phyloP scores from a whole-genome alignment of 2,329 filamentous ascomycete genomes.

The Aspergillus texensis region DNA sequence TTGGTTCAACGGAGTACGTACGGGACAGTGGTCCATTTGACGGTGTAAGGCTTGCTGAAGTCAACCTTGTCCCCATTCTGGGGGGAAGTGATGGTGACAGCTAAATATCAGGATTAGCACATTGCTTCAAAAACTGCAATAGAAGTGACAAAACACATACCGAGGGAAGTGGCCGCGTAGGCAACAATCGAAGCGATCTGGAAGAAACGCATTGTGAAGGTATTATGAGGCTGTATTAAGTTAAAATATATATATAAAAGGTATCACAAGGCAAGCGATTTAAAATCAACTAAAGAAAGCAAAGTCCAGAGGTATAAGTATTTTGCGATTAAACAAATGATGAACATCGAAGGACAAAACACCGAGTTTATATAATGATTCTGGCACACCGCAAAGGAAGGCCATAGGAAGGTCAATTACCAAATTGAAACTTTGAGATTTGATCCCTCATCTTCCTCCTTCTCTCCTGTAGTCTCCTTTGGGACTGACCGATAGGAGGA shows the following conservation, averaged over 20 bases:
- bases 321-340: background rate
- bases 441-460: slow-evolving; percentile 7
- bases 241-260: slow-evolving; percentile 1
- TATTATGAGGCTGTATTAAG: background rate
- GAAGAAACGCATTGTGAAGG: slow-evolving; percentile 31
- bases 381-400: slow-evolving; percentile 13
- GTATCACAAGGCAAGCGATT: slow-evolving; percentile 8
- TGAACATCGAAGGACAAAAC: background rate
- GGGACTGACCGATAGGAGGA: slow-evolving; percentile 12
- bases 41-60: slow-evolving; percentile 38
- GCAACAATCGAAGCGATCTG: slow-evolving; percentile 27
- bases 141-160: slow-evolving; percentile 20
- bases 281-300: background rate
- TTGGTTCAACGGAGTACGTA: slow-evolving; percentile 17
- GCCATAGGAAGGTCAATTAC: background rate
- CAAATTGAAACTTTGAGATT: slow-evolving; percentile 2
- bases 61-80: slow-evolving; percentile 36
- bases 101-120: slow-evolving; percentile 12
- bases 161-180: slow-evolving; percentile 33
- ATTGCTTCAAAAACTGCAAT: background rate
- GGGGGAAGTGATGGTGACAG: slow-evolving; percentile 40
- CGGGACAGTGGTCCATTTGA: slow-evolving; percentile 45
- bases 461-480: slow-evolving; percentile 2
- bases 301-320: slow-evolving; percentile 8
- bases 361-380: slow-evolving; percentile 11